Base-by-base conservation (phyloP, 2,329 filamentous ascomycete genomes). In the Monosporascus sp. region DNA sequence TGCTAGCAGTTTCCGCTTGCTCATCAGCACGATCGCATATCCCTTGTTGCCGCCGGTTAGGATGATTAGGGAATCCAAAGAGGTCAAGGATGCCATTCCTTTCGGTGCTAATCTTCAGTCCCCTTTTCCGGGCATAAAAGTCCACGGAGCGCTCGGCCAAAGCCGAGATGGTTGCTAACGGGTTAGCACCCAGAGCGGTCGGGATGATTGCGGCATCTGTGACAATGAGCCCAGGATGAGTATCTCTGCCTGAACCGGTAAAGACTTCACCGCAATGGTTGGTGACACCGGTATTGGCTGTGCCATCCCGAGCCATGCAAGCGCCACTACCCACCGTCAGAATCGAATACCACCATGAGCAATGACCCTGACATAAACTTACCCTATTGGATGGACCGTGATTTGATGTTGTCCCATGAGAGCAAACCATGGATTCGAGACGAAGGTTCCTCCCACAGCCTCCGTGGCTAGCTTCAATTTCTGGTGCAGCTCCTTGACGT, bases 121-220 rank as follows among this genome's bases (percentile, higher is more conserved):
- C 60, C 7, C 72, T 62, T 8, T 70, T 68, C 50, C 68, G 58
- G 2, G 77, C 73, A 49, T 79, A 78, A 6, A 74, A 64, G 50
- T 81, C 78, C 7, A 87, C 76, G 0, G 80, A 80, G 9, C 86
- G 74, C 68, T 88, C 86, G 0, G 86, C 84, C 20, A 89, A 75
- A 3, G 86, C 85, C 0, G 84, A 79, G 58, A 88, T 88, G 1
- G 85, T 89, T 1, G 85, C 86, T 50, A 87, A 78, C 0, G 86
- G 85, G 61, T 89, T 89, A 3, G 84, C 82, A 16, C 84, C 78
- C 2, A 88, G 71, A 1, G 85, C 78, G 7, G 78, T 78, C 0
- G 86, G 85, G 17, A 89, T 78, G 1, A 82, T 69, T 3, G 85
- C 75, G 8, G 72, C 84, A 62, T 89, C 86, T 0, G 79, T 80